Evolutionary conservation across 768 basidiomycete species (phyloP), one percentile per base, ranked within the genome.

Genomic region (Coprinopsis cinerea): DNA sequence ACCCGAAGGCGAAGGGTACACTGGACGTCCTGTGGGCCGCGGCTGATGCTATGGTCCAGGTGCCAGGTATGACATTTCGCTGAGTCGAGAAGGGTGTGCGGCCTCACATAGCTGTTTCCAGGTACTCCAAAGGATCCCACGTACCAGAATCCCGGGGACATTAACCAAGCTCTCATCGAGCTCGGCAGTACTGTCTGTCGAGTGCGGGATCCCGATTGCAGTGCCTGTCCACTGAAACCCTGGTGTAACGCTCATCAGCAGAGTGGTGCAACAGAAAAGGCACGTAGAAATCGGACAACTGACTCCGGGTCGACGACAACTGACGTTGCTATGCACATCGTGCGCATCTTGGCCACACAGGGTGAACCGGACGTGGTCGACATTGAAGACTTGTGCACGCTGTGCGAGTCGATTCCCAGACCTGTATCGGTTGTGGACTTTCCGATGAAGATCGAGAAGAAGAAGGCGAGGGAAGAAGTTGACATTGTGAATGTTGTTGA

Each of bases 161-260:
- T 93, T 55, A 95, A 95, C 60, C 88, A 96, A 68, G 92, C 89
- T 13, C 73, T 98, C 44, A 97, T 97, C 63, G 94, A 98, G 62
- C 80, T 97, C 5, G 94, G 94, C 43, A 89, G 88, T 62, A 95
- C 92, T 2, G 78, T 96, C 2, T 98, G 94, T 70, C 92, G 86
- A 64, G 83, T 88, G 35, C 82, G 81, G 53, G 80, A 87, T 54
- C 94, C 94, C 9, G 65, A 69, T 17, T 97, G 94, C 59, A 67
- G 58, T 15, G 59, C 67, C 15, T 97, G 94, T 65, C 90, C 92
- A 17, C 56, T 97, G 37, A 76, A 65, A 41, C 53, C 68, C 18
- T 77, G 79, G 69, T 98, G 94, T 59, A 66, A 71, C 15, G 93
- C 87, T 1, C 85, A 84, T 57, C 53, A 58, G 39, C 53, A 60